Base-by-base conservation (phyloP, 805 yeast genomes). In the Nakazawaea siamensis region DNA sequence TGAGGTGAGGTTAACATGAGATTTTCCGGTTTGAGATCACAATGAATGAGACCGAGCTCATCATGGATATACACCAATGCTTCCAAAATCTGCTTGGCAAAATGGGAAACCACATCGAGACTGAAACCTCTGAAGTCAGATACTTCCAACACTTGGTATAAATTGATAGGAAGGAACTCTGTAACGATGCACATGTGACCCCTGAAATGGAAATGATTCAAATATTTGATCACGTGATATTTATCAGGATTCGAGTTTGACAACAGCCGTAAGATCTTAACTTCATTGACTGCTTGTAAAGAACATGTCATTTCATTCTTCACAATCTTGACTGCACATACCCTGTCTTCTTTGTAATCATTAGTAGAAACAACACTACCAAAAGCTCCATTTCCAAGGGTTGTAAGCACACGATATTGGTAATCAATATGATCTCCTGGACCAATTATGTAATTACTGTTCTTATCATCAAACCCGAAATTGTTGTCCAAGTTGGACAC, bases 11-110 rank as follows among this genome's bases (percentile, higher is more conserved):
- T 39, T 4, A 81, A 55, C 77, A 84, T 74, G 24, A 86, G 62
- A 54, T 86, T 86, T 48, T 84, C 95, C 0, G 94, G 95, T 49
- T 86, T 86, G 38, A 86, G 59, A 51, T 86, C 95, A 47, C 94
- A 85, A 51, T 86, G 95, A 18, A 86, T 73, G 5, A 86, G 68
- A 10, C 66, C 60, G 3, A 37, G 18, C 18, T 63, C 50, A 0
- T 57, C 43, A 45, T 80, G 87, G 23, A 86, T 61, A 43, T 64
- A 75, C n/a, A 64, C 53, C 29, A 86, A 52, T 0, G 84, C 88
- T 6, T 60, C 51, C 11, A 83, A 54, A 3, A 82, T 58, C 40
- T 82, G 84, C 27, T 44, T 50, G 0, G 78, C 58, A 49, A 84
- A 68, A 18, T 48, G 48, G 42, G 57, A 52, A 8, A 76, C 48